Base-by-base conservation (phyloP, 164 flowering plant genomes). In the Kalanchoe fedtschenkoi region DNA sequence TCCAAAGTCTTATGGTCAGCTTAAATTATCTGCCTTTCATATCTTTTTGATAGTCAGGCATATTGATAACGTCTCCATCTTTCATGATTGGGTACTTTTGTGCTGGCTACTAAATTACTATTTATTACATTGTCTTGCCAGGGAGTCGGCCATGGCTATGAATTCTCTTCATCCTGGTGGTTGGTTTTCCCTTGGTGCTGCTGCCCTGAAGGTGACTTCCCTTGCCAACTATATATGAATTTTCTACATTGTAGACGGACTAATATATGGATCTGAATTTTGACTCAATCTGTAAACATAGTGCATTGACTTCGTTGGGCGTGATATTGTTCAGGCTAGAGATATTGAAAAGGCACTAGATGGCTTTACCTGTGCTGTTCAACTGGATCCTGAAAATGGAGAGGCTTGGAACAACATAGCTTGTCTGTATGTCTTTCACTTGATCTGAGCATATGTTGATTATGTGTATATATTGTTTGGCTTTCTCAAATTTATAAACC, bases 391-490 rank as follows among this genome's bases (percentile, higher is more conserved):
- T 71, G 97, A 90, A 10, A 88, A 88, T 77, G 97, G 97, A 62
- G 99, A 93, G 75, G 97, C 97, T 62, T 93, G 99, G 99, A 93
- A 93, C 67, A 93, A 93, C 71, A 80, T 93, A 73, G 99, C 91
- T 70, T 88, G 95, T 69, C 68, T 90, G 91, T 89, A 86, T 66
- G 84, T 21, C 56, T 68, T 64, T 71, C 39, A 51, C 32, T 26
- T 51, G 21, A 16, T 22, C 39, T 8, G 39, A 37, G 8, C 39
- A 6, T 37, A 9, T 37, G 14, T n/a, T n/a, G n/a, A n/a, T n/a
- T 37, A 15, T 37, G 39, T 37, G 39, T 37, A 5, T 37, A 37
- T 37, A 37, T 37, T 9, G 11, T 4, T 8, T 37, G 8, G 39
- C 39, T 37, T 37, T 37, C 39, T 37, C 39, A 37, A 37, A 11